These are phyloP conservation scores for Raphidocelis subcapitata DNA, from an alignment of 139 green algal genomes.

Conservation along the genomic window DNA sequence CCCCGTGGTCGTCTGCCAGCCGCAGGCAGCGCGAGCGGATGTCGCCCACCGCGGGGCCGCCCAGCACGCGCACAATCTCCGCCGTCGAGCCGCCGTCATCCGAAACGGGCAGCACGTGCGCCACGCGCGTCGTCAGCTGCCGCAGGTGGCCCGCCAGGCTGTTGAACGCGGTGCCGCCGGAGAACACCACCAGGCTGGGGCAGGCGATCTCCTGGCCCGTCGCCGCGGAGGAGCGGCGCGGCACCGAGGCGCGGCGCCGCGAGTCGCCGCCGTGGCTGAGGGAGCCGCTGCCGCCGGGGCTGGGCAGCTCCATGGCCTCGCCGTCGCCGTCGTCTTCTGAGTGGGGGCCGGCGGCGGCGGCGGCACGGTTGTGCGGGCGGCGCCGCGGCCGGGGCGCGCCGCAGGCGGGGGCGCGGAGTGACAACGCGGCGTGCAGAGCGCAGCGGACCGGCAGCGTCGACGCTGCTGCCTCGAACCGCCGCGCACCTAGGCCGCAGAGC, in stretches of 20 bases:
- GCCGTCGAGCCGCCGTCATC: constrained; percentile 97
- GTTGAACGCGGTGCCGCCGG: constrained; percentile 98
- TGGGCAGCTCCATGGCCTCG: too few species aligned
- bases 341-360: too few species aligned
- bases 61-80: constrained; percentile 97
- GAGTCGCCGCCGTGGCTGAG: not conserved
- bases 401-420: too few species aligned
- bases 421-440: too few species aligned
- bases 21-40: constrained; percentile 94
- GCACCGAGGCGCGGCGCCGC: constrained; percentile 11
- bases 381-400: too few species aligned
- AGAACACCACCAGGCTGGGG: constrained; percentile 86
- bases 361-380: too few species aligned
- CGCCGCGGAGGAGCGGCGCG: not conserved
- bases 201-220: constrained; percentile 2
- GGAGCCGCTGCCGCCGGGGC: too few species aligned
- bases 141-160: constrained; percentile 81
- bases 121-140: constrained; percentile 76
- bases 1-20: constrained; percentile 85
- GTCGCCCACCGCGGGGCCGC: constrained; percentile 95
- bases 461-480: not conserved
- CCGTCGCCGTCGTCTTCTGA: too few species aligned
- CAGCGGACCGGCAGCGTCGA: too few species aligned
- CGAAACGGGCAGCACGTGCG: constrained; percentile 95
- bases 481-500: constrained; percentile 12